phyloP scores from a whole-genome alignment of 1,284 basidiomycete species.

The Sanghuangporus sanghuang region DNA sequence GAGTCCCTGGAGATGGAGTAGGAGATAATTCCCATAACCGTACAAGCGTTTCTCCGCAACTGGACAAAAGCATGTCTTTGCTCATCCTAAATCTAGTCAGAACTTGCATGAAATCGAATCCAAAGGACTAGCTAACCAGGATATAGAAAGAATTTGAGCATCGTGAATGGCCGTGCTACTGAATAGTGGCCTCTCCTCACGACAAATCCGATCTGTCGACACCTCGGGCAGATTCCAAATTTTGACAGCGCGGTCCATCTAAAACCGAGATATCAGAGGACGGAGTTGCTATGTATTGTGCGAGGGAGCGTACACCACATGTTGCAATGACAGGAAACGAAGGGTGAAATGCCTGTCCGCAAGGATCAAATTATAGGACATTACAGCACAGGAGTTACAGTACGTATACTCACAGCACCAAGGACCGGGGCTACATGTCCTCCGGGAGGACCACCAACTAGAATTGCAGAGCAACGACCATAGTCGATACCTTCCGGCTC shows the following conservation, averaged over 20 bases:
- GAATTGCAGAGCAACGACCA: constrained; percentile 57
- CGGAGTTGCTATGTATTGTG: not conserved
- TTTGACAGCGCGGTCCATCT: constrained; percentile 70
- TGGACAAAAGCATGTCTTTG: constrained; percentile 53
- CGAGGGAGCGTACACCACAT: constrained; percentile 50
- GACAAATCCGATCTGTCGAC: constrained; percentile 30
- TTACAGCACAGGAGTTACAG: not conserved
- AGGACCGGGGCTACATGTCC: constrained; percentile 66
- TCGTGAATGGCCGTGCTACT: constrained; percentile 59
- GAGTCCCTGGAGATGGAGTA: constrained; percentile 36
- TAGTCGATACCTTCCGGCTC: constrained; percentile 54
- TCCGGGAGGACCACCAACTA: constrained; percentile 64
- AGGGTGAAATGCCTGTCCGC: constrained; percentile 53
- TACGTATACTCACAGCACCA: constrained; percentile 44
- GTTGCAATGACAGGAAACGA: constrained; percentile 61
- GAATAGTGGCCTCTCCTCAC: constrained; percentile 72
- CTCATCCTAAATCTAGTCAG: constrained; percentile 41
- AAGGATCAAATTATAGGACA: not conserved
- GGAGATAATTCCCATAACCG: constrained; percentile 30
- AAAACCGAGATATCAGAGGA: constrained; percentile 5
- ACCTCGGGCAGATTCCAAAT: constrained; percentile 51
- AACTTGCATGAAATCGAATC: not conserved
- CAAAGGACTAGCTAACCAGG: constrained; percentile 40
- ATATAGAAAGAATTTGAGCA: constrained; percentile 56
- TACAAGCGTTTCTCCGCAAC: constrained; percentile 55